Evolutionary conservation across 441 rosid genomes (phyloP).

Genomic region (Cnidoscolus chayamansa): DNA sequence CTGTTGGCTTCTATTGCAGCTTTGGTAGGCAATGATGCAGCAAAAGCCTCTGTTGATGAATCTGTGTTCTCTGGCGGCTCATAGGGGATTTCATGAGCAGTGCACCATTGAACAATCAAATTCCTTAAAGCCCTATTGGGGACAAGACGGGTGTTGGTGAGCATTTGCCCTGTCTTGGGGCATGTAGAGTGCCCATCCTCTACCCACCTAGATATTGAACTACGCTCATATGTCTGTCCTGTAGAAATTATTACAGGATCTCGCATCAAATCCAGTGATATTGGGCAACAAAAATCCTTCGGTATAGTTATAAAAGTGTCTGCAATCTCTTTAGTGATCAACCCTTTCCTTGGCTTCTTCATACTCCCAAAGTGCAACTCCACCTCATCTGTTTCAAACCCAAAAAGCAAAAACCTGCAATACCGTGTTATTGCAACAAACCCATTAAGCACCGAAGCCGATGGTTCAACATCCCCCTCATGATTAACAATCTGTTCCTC

Average conservation of each 20-base stretch:
- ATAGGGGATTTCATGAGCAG: constrained; percentile 63
- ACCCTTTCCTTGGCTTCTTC: constrained; percentile 55
- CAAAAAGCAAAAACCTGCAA: constrained; percentile 68
- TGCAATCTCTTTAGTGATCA: constrained; percentile 64
- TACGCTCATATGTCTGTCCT: constrained; percentile 86
- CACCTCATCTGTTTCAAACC: constrained; percentile 59
- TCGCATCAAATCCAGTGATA: constrained; percentile 78
- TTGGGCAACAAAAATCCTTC: constrained; percentile 82
- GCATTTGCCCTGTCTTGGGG: constrained; percentile 82
- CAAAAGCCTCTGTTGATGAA: constrained; percentile 46
- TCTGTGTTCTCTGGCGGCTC: constrained; percentile 52
- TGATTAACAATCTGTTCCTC: constrained; percentile 85
- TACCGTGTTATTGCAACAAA: constrained; percentile 73
- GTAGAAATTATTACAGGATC: constrained; percentile 89
- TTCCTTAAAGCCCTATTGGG: constrained; percentile 84
- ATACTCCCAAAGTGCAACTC: constrained; percentile 40
- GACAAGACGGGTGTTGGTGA: constrained; percentile 57
- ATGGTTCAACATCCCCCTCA: constrained; percentile 79
- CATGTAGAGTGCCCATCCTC: constrained; percentile 85
- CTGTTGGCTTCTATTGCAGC: constrained; percentile 75
- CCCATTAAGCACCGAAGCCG: constrained; percentile 73
- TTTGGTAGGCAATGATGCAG: constrained; percentile 54
- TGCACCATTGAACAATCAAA: constrained; percentile 78
- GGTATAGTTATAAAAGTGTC: constrained; percentile 63
- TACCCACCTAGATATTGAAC: constrained; percentile 80